Evolutionary conservation across 306 rosid genomes (phyloP), one percentile per base, ranked within the genome.

Genomic region (Gleditsia sinensis): DNA sequence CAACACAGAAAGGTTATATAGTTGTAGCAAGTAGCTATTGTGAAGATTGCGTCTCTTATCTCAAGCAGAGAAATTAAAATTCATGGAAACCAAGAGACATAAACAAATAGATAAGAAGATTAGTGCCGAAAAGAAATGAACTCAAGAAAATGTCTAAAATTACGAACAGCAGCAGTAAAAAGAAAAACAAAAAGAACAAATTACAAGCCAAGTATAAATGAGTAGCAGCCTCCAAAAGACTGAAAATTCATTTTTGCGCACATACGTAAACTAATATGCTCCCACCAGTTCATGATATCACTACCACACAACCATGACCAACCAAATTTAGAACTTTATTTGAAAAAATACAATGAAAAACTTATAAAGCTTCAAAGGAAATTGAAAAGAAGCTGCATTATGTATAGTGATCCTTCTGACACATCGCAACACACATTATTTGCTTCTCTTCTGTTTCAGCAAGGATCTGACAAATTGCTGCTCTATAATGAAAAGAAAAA

Each of bases 391-490:
- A n/a, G n/a, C n/a, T n/a, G n/a, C n/a, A n/a, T n/a, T n/a, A n/a
- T n/a, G n/a, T n/a, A n/a, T n/a, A n/a, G n/a, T n/a, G n/a, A n/a
- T n/a, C n/a, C n/a, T n/a, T n/a, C n/a, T n/a, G n/a, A n/a, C n/a
- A n/a, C n/a, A n/a, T n/a, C n/a, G n/a, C n/a, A n/a, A n/a, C n/a
- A n/a, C n/a, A n/a, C n/a, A n/a, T n/a, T n/a, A n/a, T n/a, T n/a
- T n/a, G n/a, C n/a, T n/a, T n/a, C n/a, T 45, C 67, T 21, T 60
- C 32, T 61, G 37, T 40, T 61, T 61, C 21, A 24, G 23, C 54
- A 49, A 17, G 34, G 55, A 69, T 43, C 56, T 33, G 78, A 71
- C 21, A 64, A 20, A 30, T n/a, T 54, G 59, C 74, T 71, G 68
- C 64, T 37, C 33, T 19, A 27, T 13, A 39, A 66, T 28, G 70